These are phyloP conservation scores for Rosa chinensis DNA, from an alignment of 306 rosid species.

Conservation along the genomic window DNA sequence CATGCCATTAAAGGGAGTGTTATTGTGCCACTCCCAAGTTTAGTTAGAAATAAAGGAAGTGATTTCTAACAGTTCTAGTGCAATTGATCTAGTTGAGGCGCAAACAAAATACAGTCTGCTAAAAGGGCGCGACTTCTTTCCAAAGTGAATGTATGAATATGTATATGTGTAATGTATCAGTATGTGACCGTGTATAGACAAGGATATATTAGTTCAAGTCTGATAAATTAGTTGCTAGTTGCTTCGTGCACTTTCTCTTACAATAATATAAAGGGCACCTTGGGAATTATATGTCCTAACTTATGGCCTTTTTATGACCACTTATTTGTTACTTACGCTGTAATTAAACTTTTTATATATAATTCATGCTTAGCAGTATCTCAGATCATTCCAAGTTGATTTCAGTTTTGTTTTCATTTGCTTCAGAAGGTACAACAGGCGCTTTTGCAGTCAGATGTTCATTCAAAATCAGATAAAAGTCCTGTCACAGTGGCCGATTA, in stretches of 20 bases:
- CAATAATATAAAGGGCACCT: neutral
- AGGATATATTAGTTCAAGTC: neutral
- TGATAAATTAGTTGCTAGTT: neutral
- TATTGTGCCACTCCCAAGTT: neutral
- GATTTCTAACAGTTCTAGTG: neutral
- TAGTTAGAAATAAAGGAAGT: neutral
- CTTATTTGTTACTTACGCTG: neutral
- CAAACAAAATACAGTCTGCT: neutral
- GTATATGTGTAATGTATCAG: neutral
- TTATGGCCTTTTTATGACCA: neutral
- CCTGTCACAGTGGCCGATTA: conserved; percentile 98
- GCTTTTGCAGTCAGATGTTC: conserved; percentile 80
- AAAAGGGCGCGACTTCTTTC: neutral
- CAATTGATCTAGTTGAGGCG: neutral
- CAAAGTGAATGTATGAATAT: neutral
- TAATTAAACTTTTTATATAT: neutral
- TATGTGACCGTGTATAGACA: neutral
- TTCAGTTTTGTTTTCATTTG: conserved; percentile 21
- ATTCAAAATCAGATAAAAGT: conserved; percentile 86
- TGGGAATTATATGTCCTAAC: neutral
- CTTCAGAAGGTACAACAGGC: conserved; percentile 87
- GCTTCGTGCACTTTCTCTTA: neutral
- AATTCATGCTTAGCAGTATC: neutral
- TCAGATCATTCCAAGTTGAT: neutral
- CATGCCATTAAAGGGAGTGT: neutral